Evolutionary conservation across 2,329 filamentous ascomycete species (phyloP), one percentile per base, ranked within the genome.

Genomic region (Colletotrichum lentis): DNA sequence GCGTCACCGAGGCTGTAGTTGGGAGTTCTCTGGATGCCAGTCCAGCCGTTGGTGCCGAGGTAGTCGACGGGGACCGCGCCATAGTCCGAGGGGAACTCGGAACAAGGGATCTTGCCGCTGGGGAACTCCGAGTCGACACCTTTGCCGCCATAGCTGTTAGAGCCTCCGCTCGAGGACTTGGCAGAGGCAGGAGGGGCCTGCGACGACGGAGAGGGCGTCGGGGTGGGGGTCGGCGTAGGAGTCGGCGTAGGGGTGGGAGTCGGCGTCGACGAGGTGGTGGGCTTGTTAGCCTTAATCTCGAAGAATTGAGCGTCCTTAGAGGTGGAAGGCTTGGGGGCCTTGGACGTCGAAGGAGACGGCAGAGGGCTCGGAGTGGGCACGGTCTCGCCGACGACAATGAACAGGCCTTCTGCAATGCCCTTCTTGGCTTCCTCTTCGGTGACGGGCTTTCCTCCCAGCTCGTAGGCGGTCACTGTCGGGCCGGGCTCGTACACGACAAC

Each of bases 41-140:
- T 89, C 90, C 90, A 99, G 71, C 93, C 94, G 69, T 83, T 86
- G 8, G 93, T 81, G 20, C 85, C 84, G 31, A 94, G 84, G 84
- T 91, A 95, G 63, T 85, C 76, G 37, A 96, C 81, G 56, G 88
- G 62, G 53, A 97, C 75, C 1, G 94, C 91, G 73, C 96, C 96
- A 75, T 96, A 98, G 0, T 88, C 83, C 3, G 88, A 89, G 18
- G 94, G 94, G 82, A 97, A 97, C 1, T 83, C 76, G 70, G 78
- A 80, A 82, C 96, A 98, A 71, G 85, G 80, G 62, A 96, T 74
- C 73, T 88, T 79, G 68, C 92, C 92, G 78, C 90, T 90, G 14
- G 91, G 91, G 84, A 98, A 98, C 8, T 89, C 81, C 18, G 81
- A 80, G 72, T 88, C 82, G 62, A 95, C 72, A 58, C 91, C 92